These are phyloP conservation scores for Populus euphratica DNA, from an alignment of 345 rosid species.

Conservation along the genomic window DNA sequence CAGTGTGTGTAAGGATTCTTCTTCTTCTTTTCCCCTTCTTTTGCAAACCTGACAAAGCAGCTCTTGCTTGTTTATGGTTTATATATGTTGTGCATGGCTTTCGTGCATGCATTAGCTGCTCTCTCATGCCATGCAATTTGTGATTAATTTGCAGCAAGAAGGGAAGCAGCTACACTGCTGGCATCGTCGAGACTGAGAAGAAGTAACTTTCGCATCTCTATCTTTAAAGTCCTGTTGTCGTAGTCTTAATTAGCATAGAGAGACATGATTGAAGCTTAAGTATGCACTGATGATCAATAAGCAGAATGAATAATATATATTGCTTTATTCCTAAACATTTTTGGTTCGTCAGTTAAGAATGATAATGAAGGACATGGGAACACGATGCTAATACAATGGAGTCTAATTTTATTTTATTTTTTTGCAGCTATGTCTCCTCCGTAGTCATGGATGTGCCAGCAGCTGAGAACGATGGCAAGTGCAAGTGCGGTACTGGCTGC, in stretches of 20 bases:
- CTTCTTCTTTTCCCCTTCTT: no score
- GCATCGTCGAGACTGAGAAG: conserved; percentile 56
- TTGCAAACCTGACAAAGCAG: neutral
- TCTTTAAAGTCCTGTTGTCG: neutral
- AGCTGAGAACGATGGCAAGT: conserved; percentile 53
- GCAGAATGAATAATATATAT: no score
- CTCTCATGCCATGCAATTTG: neutral
- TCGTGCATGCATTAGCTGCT: neutral
- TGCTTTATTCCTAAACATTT: neutral
- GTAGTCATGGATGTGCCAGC: conserved; percentile 46
- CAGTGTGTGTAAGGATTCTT: conserved; percentile 56
- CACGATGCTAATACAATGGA: neutral
- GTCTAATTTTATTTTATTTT: neutral
- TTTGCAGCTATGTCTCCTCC: conserved; percentile 44
- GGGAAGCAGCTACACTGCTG: conserved; percentile 54
- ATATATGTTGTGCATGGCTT: neutral
- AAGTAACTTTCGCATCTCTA: conserved; percentile 38
- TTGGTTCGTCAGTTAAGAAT: neutral
- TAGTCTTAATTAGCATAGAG: neutral
- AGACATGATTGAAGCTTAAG: neutral
- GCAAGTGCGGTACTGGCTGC: conserved; percentile 86
- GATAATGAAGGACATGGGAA: neutral
- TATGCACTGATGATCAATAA: neutral
- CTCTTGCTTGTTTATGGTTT: neutral
- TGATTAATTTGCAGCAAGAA: conserved; percentile 54